phyloP scores from a whole-genome alignment of 352 stramenopile species.

The Elongisporangium prolatum region DNA sequence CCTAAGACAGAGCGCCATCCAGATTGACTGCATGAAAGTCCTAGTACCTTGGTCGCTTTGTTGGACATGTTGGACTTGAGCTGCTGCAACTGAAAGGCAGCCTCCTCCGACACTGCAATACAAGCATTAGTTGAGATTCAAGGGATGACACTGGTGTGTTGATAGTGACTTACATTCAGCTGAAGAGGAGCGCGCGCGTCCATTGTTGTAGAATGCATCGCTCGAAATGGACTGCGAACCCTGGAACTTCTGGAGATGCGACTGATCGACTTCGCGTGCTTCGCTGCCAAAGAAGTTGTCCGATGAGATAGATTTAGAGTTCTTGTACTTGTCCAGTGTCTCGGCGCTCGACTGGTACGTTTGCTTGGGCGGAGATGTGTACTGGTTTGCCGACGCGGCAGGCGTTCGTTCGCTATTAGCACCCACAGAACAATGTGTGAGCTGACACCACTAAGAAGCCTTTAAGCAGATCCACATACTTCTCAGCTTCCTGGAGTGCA shows the following conservation, averaged over 20 bases:
- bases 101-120: slow-evolving; percentile 59
- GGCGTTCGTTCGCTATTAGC: slow-evolving; percentile 20
- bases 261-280: slow-evolving; percentile 40
- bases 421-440: slow-evolving; percentile 1
- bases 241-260: slow-evolving; percentile 71
- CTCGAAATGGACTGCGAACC: slow-evolving; percentile 84
- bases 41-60: slow-evolving; percentile 68
- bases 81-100: slow-evolving; percentile 79
- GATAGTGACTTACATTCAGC: slow-evolving; percentile 45
- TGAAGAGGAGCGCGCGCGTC: slow-evolving; percentile 51
- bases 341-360: slow-evolving; percentile 25
- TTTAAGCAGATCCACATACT: slow-evolving; percentile 33
- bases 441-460: not conserved
- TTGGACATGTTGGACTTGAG: slow-evolving; percentile 82
- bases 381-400: slow-evolving; percentile 6
- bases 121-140: not conserved
- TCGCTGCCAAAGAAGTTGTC: slow-evolving; percentile 88
- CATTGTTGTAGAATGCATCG: slow-evolving; percentile 78
- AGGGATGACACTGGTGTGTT: not conserved
- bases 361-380: slow-evolving; percentile 8
- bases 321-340: slow-evolving; percentile 91
- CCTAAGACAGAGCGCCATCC: slow-evolving; percentile 2
- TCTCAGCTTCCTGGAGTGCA: slow-evolving; percentile 71
- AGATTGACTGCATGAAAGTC: not conserved
- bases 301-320: slow-evolving; percentile 89